Percentiles rank a stretch among this genome's conserved stretches.
Evolutionary conservation across 805 yeast species (phyloP).

Genomic region (Lipomyces anomalus): DNA sequence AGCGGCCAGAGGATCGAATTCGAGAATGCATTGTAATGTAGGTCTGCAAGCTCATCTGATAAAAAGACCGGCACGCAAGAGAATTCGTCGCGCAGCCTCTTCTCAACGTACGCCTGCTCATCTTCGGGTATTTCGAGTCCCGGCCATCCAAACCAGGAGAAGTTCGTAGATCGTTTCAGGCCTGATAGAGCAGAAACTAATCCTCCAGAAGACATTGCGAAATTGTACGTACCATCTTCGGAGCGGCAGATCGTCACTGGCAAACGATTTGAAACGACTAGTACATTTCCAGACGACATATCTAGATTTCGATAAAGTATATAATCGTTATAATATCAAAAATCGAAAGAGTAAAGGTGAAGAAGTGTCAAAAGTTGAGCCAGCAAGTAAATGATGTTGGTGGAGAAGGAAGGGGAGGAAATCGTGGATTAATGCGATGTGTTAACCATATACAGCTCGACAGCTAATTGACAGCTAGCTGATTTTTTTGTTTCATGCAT

Average conservation of each 20-base stretch:
- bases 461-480: no score
- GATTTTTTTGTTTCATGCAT: no score
- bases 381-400: no score
- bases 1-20: slow-evolving; percentile 96
- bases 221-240: slow-evolving; percentile 60
- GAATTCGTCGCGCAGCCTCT: slow-evolving; percentile 69
- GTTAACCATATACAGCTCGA: no score
- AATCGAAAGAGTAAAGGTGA: no score
- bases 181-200: slow-evolving; percentile 94
- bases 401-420: no score
- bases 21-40: slow-evolving; percentile 93
- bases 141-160: slow-evolving; percentile 99
- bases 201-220: slow-evolving; percentile 95
- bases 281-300: slow-evolving; percentile 42
- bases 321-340: no score
- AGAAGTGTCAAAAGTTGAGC: no score
- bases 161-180: slow-evolving; percentile 69
- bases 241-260: slow-evolving; percentile 85
- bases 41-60: slow-evolving; percentile 83
- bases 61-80: slow-evolving; percentile 86
- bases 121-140: slow-evolving; percentile 73
- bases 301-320: no score
- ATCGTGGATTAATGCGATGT: no score
- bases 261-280: slow-evolving; percentile 89
- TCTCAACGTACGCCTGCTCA: slow-evolving; percentile 63